Conservation (phyloP, 2,329 filamentous ascomycete genomes). For the Colletotrichum musae region DNA sequence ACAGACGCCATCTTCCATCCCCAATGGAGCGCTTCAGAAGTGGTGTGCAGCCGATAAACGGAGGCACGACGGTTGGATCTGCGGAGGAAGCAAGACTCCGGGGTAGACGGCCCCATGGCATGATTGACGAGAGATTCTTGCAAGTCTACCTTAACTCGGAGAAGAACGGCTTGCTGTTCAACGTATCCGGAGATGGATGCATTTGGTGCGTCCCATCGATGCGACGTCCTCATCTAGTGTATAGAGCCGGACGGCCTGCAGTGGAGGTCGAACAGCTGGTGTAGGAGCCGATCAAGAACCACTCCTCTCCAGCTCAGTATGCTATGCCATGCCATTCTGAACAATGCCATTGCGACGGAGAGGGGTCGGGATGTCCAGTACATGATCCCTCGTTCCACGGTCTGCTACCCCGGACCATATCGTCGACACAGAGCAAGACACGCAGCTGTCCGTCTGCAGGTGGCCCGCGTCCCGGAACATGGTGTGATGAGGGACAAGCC, state of each 20-base stretch:
- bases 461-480: not conserved
- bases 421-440: slow-evolving; percentile 25
- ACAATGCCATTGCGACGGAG: slow-evolving; percentile 1
- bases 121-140: slow-evolving; percentile 12
- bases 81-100: slow-evolving; percentile 9
- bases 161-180: not conserved
- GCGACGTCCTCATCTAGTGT: not conserved
- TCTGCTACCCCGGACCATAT: slow-evolving; percentile 19
- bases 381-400: not conserved
- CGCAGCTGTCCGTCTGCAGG: slow-evolving; percentile 25
- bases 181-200: not conserved
- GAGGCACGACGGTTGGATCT: slow-evolving; percentile 7
- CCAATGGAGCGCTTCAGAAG: too few species aligned
- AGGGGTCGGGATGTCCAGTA: too few species aligned
- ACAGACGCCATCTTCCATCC: too few species aligned
- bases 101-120: slow-evolving; percentile 7
- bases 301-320: not conserved
- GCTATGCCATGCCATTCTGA: not conserved
- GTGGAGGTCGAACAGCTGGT: not conserved
- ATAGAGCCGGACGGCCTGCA: not conserved
- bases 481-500: slow-evolving; percentile 15
- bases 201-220: slow-evolving; percentile 4
- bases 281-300: not conserved
- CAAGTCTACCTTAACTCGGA: not conserved
- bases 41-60: slow-evolving; percentile 1